Conservation (phyloP, 257 asterid species). For the Petunia secreta region DNA sequence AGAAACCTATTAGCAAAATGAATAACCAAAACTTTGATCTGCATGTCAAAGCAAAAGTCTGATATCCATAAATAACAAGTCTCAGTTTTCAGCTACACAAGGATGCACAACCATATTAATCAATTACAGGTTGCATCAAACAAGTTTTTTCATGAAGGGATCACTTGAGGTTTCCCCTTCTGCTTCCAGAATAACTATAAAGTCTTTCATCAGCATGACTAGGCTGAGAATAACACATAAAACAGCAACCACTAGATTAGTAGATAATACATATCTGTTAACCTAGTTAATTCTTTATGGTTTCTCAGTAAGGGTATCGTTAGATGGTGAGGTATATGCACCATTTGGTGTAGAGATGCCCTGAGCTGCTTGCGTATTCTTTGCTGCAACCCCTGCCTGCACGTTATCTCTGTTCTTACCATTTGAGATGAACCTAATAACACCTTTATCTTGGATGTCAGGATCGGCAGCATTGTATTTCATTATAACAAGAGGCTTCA, state of each 20-base stretch:
- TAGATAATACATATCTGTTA: not conserved
- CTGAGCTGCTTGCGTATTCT: slow-evolving; percentile 46
- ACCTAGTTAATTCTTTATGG: slow-evolving; percentile 40
- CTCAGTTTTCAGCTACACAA: not conserved
- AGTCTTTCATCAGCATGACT: not conserved
- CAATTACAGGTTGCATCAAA: not conserved
- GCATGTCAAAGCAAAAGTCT: slow-evolving; percentile 8
- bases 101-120: not conserved
- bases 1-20: not conserved
- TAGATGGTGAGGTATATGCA: slow-evolving; percentile 47
- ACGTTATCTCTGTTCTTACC: slow-evolving; percentile 39
- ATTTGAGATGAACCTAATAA: slow-evolving; percentile 25
- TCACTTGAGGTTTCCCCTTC: slow-evolving; percentile 9
- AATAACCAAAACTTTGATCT: not conserved
- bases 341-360: slow-evolving; percentile 54
- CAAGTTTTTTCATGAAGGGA: not conserved
- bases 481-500: slow-evolving; percentile 57
- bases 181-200: slow-evolving; percentile 2
- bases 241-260: not conserved
- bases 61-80: not conserved
- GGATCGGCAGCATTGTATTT: slow-evolving; percentile 71
- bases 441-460: slow-evolving; percentile 55
- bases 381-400: slow-evolving; percentile 38
- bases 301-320: slow-evolving; percentile 39
- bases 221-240: not conserved